phyloP scores from a whole-genome alignment of 1,284 basidiomycete genomes.

The Coriolopsis trogii region DNA sequence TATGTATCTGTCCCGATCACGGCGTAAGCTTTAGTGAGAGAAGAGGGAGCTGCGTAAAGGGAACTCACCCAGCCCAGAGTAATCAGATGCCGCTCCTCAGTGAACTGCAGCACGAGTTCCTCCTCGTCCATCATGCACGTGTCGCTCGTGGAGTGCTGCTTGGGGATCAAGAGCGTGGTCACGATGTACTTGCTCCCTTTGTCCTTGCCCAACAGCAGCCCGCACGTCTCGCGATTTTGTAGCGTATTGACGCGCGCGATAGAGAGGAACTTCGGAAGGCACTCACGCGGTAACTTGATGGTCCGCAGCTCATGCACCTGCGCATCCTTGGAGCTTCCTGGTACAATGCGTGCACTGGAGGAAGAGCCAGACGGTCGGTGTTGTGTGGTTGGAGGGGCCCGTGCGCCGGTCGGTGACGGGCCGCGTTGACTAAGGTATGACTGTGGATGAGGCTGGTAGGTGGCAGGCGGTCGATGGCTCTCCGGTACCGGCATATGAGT shows the following conservation, averaged over 20 bases:
- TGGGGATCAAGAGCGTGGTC: conserved; percentile 73
- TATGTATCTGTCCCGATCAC: conserved; percentile 70
- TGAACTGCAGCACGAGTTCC: conserved; percentile 83
- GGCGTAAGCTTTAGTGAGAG: conserved; percentile 7
- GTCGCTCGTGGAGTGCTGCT: conserved; percentile 83
- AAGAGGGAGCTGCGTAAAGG: background rate
- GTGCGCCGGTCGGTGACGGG: conserved; percentile 27
- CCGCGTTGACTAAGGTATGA: conserved; percentile 20
- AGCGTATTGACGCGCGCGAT: conserved; percentile 67
- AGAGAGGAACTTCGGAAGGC: conserved; percentile 71
- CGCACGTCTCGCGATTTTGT: conserved; percentile 66
- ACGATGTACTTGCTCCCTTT: conserved; percentile 66
- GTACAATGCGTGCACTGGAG: conserved; percentile 30
- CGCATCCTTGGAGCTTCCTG: conserved; percentile 34
- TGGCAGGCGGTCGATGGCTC: conserved; percentile 16
- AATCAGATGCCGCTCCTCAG: conserved; percentile 75
- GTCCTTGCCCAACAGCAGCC: conserved; percentile 60
- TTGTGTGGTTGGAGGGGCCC: conserved; percentile 18
- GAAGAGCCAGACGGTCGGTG: conserved; percentile 3
- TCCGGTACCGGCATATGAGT: conserved; percentile 23
- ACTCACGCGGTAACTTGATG: conserved; percentile 69
- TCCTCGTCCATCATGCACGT: conserved; percentile 90
- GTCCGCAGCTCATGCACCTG: conserved; percentile 50
- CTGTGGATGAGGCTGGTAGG: conserved; percentile 20
- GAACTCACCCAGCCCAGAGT: conserved; percentile 85